phyloP scores from a whole-genome alignment of 2,329 filamentous ascomycete genomes.

The Myriosclerotinia curreyana region DNA sequence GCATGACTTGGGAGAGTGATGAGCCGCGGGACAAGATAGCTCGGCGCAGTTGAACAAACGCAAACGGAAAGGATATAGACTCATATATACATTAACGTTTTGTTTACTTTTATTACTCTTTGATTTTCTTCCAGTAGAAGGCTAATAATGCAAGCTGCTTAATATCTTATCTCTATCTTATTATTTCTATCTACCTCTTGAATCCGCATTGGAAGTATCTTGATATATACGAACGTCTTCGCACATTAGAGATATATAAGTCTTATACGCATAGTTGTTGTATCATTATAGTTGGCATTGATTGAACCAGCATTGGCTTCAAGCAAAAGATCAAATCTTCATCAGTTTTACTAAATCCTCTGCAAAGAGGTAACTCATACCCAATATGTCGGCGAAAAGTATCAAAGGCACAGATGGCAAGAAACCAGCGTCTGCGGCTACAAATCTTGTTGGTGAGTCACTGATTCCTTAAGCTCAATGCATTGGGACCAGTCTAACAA shows the following conservation, averaged over 20 bases:
- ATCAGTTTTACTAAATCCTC: not conserved
- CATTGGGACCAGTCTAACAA: slow-evolving; percentile 27
- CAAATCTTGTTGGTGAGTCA: slow-evolving; percentile 78
- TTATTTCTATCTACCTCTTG: slow-evolving; percentile 1
- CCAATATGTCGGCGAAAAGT: slow-evolving; percentile 57
- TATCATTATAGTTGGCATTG: not conserved
- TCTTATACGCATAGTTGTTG: not conserved
- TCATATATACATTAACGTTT: not conserved
- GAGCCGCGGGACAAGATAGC: slow-evolving; percentile 20
- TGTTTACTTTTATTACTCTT: not conserved
- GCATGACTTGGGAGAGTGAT: slow-evolving; percentile 7
- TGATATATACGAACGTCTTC: slow-evolving; percentile 4
- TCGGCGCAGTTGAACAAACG: slow-evolving; percentile 15
- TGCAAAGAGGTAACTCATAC: not conserved
- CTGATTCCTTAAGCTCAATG: no score
- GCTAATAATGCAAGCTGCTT: slow-evolving; percentile 1
- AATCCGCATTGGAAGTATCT: not conserved
- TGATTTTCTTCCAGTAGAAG: not conserved
- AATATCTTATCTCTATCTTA: not conserved
- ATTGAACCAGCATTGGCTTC: not conserved
- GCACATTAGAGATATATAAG: not conserved
- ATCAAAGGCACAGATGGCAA: slow-evolving; percentile 57
- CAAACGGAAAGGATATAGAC: slow-evolving; percentile 11
- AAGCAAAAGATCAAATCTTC: not conserved
- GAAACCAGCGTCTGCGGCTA: slow-evolving; percentile 79